phyloP scores from a whole-genome alignment of 176 grass and related monocot species.

The Eremochloa ophiuroides region DNA sequence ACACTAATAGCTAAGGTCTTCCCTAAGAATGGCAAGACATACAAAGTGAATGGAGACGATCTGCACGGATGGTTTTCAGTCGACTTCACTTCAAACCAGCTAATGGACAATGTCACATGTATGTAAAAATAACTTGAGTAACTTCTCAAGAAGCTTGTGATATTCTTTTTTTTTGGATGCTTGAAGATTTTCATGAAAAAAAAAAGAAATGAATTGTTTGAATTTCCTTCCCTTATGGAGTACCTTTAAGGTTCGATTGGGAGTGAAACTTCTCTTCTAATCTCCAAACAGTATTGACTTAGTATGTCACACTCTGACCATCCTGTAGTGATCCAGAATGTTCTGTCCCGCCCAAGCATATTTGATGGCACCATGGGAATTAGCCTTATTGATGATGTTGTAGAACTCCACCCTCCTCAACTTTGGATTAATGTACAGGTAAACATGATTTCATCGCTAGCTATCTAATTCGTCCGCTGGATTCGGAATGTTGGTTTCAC shows the following conservation, averaged over 20 bases:
- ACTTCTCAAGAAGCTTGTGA: background rate
- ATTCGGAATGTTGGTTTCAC: constrained; percentile 1
- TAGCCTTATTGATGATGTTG: constrained; percentile 61
- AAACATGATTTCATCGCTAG: background rate
- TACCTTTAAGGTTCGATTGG: background rate
- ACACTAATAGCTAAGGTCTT: constrained; percentile 41
- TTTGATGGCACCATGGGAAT: constrained; percentile 65
- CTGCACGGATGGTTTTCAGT: constrained; percentile 66
- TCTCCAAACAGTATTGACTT: constrained; percentile 3
- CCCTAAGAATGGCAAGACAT: constrained; percentile 54
- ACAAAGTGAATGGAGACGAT: constrained; percentile 39
- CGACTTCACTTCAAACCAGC: constrained; percentile 69
- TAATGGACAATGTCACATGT: constrained; percentile 69
- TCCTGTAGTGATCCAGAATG: constrained; percentile 64
- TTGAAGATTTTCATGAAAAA: constrained; percentile 1
- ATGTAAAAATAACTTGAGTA: constrained; percentile 21
- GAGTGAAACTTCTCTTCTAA: background rate
- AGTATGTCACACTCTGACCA: constrained; percentile 14
- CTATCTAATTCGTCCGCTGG: background rate
- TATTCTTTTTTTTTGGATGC: background rate
- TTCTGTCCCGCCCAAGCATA: constrained; percentile 82
- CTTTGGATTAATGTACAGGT: constrained; percentile 97
- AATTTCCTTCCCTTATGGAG: background rate
- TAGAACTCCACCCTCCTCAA: constrained; percentile 34
- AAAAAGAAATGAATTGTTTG: background rate